Base-by-base conservation (phyloP, 2,329 filamentous ascomycete species). In the Lachnellula occidentalis region DNA sequence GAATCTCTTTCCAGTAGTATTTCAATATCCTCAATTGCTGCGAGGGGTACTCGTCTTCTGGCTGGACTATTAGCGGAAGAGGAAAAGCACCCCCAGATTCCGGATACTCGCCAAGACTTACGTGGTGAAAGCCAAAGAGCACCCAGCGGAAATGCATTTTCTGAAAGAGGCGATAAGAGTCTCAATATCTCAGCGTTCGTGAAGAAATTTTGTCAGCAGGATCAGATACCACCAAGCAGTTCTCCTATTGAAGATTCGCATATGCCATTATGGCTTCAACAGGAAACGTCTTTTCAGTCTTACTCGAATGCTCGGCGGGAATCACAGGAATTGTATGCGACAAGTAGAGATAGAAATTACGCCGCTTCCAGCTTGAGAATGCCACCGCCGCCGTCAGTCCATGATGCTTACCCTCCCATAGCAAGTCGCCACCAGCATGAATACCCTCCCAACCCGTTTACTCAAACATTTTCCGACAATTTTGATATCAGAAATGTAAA, bases 11-110 rank as follows among this genome's bases (percentile, higher is more conserved):
- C 66, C 14, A 61, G 61, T 12, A 73, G 66, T 36, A 45, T 45
- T n/a, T 56, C 61, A 1, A 69, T 67, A n/a, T 73, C 71, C 59
- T 70, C 70, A 17, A 69, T 75, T 15, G 72, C 73, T 4, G 54
- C 60, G 1, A 68, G 73, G 9, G 73, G 73, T 4, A 62, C 69
- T 11, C 69, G 68, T 19, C 67, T 75, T 1, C 58, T 75, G 8
- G 63, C 60, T 0, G 71, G 71, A 0, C 59, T 74, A 3, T 50
- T 74, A 5, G 48, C 57, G 5, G 59, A 61, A 42, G 57, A 61
- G 37, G 50, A 59, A n/a, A 50, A 45, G 17, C 27, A 54, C 31
- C 19, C 46, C 46, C 39, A 36, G 24, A 4, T 24, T 52, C 4
- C 54, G 52, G 21, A 48, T 49, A 6, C 50, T 31, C 17, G 39